Conservation (phyloP, 306 rosid genomes). For the Mucuna pruriens region DNA sequence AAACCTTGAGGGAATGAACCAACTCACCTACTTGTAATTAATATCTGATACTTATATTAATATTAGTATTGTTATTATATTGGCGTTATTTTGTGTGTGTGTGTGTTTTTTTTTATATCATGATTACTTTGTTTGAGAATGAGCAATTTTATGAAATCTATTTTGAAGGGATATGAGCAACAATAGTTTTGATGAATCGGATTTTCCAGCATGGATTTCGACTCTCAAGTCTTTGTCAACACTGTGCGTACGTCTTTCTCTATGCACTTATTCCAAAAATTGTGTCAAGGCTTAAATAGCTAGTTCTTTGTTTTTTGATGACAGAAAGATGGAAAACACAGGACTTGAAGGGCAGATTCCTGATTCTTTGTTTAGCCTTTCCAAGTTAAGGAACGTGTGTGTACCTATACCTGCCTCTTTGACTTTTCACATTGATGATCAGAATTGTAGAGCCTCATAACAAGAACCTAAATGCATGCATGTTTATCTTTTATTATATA, state of each 20-base stretch:
- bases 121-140: neutral
- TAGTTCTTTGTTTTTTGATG: neutral
- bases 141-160: neutral
- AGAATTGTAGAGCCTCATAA: too few species aligned
- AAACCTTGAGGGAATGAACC: conserved; percentile 4
- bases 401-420: neutral
- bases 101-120: too few species aligned
- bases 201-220: neutral
- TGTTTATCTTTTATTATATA: neutral
- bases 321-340: neutral
- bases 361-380: conserved; percentile 3
- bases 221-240: neutral
- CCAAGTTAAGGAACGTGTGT: neutral
- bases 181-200: neutral
- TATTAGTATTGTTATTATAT: too few species aligned
- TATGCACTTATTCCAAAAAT: neutral
- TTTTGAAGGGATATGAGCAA: conserved; percentile 9
- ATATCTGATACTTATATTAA: neutral
- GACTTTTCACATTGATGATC: neutral
- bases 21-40: neutral
- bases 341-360: neutral
- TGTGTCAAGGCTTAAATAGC: neutral
- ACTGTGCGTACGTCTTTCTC: neutral
- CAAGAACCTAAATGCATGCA: neutral
- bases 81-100: too few species aligned